Conservation (phyloP, 768 basidiomycete genomes). For the Russula vinacea region DNA sequence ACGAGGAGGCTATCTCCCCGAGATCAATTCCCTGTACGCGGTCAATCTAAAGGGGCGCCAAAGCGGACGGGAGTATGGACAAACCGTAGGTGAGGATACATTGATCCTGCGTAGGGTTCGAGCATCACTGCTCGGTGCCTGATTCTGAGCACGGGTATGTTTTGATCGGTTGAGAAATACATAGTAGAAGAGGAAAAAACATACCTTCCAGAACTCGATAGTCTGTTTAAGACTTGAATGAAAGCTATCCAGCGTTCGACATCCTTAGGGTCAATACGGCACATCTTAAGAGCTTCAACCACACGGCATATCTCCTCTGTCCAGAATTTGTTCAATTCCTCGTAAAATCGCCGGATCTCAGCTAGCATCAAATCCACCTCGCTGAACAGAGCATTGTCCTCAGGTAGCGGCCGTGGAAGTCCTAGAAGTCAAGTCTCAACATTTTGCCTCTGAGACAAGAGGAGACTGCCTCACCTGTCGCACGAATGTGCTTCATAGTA, state of each 20-base stretch:
- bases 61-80: background rate
- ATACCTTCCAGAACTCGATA: constrained; percentile 2
- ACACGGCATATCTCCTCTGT: background rate
- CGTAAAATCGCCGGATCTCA: background rate
- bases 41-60: background rate
- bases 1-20: background rate
- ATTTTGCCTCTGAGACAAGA: background rate
- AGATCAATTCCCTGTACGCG: background rate
- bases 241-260: background rate
- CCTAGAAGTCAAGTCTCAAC: background rate
- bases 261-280: background rate
- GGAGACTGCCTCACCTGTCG: background rate
- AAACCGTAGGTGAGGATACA: background rate
- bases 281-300: background rate
- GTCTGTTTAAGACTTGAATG: background rate
- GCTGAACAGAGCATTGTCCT: background rate
- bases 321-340: constrained; percentile 2
- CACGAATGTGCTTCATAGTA: background rate
- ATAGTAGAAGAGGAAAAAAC: background rate
- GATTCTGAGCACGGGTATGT: too few relatives aligned
- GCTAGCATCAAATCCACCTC: background rate
- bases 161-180: background rate
- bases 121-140: too few relatives aligned
- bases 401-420: background rate
- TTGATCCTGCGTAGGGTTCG: too few relatives aligned